Base-by-base conservation (phyloP, 2,329 filamentous ascomycete species). In the Colletotrichum cereale region DNA sequence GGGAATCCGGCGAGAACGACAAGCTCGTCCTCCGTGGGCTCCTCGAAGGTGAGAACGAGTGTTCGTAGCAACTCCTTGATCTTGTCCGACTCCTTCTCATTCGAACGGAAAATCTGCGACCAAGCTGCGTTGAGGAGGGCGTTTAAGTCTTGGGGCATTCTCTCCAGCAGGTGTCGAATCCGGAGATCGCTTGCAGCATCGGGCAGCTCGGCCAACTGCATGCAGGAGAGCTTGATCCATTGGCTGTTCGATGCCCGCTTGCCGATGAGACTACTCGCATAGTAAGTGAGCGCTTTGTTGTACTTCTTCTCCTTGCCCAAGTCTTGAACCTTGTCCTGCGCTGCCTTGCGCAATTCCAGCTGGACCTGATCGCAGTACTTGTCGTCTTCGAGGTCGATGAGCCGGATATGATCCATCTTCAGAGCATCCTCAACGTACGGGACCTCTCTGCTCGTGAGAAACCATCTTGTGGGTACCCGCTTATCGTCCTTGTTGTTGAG, bases 211-310 rank as follows among this genome's bases (percentile, higher is more conserved):
- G 80, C 76, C 1, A 84, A 79, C 29, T 83, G 82, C 61, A 83
- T 79, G 40, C 80, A 82, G 1, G 82, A 82, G 3, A 84, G 83
- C 34, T 84, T 82, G 36, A 84, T 83, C 83, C 83, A 84, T 36
- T 83, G 82, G 0, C 81, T 83, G 60, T 83, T 84, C 10, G 83
- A 81, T 0, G 83, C 83, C 40, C 83, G 77, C 44, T 78, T 82
- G 0, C 82, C 83, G 6, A 84, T 82, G 3, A 84, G 74, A 62
- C 82, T 84, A 47, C 81, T 82, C 0, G 80, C 81, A 66, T 82
- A 84, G 67, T 84, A 84, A 5, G 81, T 77, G 2, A 84, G 76
- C 1, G 83, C 83, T 60, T 80, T 82, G 66, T 81, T 84, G 66
- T 84, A 84, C 0, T 80, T 79, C 62, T 84, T 84, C 14, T 78